Base-by-base conservation (phyloP, 306 rosid species). In the Glycine tomentella region DNA sequence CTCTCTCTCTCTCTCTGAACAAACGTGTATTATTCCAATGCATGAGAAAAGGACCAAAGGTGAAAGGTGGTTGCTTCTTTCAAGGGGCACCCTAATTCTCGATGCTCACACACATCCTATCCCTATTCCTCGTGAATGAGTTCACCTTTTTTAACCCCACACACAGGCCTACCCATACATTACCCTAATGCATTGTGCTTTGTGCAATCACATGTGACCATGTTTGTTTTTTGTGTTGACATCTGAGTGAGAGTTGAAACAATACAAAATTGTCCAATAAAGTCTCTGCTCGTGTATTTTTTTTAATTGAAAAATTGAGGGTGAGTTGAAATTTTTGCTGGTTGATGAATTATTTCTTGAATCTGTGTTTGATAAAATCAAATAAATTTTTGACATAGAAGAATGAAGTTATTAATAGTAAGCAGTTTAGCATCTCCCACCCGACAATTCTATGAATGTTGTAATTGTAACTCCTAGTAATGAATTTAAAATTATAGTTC, bases 21-120 rank as follows among this genome's bases (percentile, higher is more conserved):
- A 12, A 64, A 13, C 8, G 33, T 66, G 75, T 15, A 45, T 38
- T 4, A 38, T 75, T 59, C 75, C 84, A 46, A 80, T 80, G 87
- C 70, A 33, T 8, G 64, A 74, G 81, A 83, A 84, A 79, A 67
- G 78, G 44, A 51, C 72, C 15, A 34, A 34, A 63, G 69, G 17
- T 61, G 57, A 61, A 74, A 79, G 81, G 42, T 59, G 14, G 69
- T 79, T 79, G 80, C 80, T 79, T 81, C 76, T 74, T 81, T 81
- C 69, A 65, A 66, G 75, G 84, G 80, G 42, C 2, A 81, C 71
- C 76, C 12, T 56, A 52, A 46, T 65, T 31, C 61, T 74, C 74
- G 4, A 72, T 64, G 66, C n/a, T n/a, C 17, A 8, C 6, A 8
- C 7, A n/a, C n/a, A n/a, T n/a, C n/a, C n/a, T n/a, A n/a, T n/a